phyloP scores from a whole-genome alignment of 257 asterid species.

The Solanum ahanhuiri region DNA sequence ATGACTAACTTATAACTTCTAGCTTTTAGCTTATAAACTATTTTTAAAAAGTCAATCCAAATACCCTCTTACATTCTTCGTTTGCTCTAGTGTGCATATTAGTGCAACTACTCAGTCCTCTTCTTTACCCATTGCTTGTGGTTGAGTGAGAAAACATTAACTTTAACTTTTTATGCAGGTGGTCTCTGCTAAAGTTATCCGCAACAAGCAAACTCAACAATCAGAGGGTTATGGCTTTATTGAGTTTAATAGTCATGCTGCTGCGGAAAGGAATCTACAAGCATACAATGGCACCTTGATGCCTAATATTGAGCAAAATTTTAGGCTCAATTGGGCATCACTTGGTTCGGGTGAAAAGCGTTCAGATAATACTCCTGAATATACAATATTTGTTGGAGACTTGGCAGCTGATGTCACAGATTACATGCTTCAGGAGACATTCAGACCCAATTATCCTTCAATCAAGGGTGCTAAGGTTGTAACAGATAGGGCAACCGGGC shows the following conservation, averaged over 20 bases:
- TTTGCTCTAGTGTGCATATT: not conserved
- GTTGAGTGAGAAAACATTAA: not conserved
- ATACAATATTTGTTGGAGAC: slow-evolving; percentile 78
- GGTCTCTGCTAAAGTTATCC: slow-evolving; percentile 53
- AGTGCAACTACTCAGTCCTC: not conserved
- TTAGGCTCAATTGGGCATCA: slow-evolving; percentile 72
- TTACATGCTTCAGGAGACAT: slow-evolving; percentile 59
- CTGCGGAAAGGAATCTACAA: slow-evolving; percentile 55
- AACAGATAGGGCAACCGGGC: slow-evolving; percentile 66
- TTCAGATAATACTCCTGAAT: slow-evolving; percentile 52
- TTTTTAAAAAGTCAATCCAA: not conserved
- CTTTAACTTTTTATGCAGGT: slow-evolving; percentile 21
- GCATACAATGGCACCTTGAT: slow-evolving; percentile 52
- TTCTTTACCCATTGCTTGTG: not conserved
- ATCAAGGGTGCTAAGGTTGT: slow-evolving; percentile 84
- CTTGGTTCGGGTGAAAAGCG: slow-evolving; percentile 73
- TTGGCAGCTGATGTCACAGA: slow-evolving; percentile 88
- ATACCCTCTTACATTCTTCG: not conserved
- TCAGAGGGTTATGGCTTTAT: slow-evolving; percentile 82
- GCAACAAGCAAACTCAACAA: slow-evolving; percentile 59
- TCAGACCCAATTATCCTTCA: slow-evolving; percentile 44
- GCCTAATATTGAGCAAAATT: slow-evolving; percentile 58
- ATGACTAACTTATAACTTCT: not conserved
- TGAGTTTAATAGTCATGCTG: slow-evolving; percentile 55
- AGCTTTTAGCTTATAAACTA: not conserved